Conservation (phyloP, 768 basidiomycete genomes). For the Calocybe cyanea region DNA sequence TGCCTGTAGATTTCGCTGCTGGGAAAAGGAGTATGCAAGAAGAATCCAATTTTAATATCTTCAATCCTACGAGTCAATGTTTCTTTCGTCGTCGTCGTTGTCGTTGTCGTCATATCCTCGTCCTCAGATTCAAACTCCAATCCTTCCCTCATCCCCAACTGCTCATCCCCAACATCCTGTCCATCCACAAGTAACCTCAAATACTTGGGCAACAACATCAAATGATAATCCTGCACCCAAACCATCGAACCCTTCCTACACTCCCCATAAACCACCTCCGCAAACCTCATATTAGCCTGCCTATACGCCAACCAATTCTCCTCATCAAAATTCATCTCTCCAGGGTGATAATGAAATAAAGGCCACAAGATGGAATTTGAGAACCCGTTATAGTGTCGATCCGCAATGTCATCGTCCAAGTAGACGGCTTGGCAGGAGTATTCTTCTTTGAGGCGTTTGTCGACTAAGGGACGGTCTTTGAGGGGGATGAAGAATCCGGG, state of each 20-base stretch:
- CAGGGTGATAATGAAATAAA: slow-evolving; percentile 98
- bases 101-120: slow-evolving; percentile 38
- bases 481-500: slow-evolving; percentile 90
- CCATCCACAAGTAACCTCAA: slow-evolving; percentile 86
- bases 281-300: slow-evolving; percentile 93
- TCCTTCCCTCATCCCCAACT: slow-evolving; percentile 70
- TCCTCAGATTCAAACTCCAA: slow-evolving; percentile 48
- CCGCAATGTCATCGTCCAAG: slow-evolving; percentile 97
- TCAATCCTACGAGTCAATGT: slow-evolving; percentile 11
- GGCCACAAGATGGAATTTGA: slow-evolving; percentile 99
- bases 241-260: slow-evolving; percentile 88
- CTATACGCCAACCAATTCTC: slow-evolving; percentile 98
- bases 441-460: slow-evolving; percentile 90
- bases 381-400: slow-evolving; percentile 97
- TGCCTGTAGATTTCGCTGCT: slow-evolving; percentile 96
- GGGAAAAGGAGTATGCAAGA: slow-evolving; percentile 97
- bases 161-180: slow-evolving; percentile 55
- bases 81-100: too few relatives aligned
- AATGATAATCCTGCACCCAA: slow-evolving; percentile 98
- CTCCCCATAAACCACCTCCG: slow-evolving; percentile 80
- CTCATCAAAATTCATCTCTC: slow-evolving; percentile 99
- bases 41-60: slow-evolving; percentile 94
- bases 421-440: slow-evolving; percentile 98
- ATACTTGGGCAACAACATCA: slow-evolving; percentile 97
- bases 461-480: slow-evolving; percentile 88